phyloP scores from a whole-genome alignment of 2,329 filamentous ascomycete species.

The Hymenoscyphus salicellus region DNA sequence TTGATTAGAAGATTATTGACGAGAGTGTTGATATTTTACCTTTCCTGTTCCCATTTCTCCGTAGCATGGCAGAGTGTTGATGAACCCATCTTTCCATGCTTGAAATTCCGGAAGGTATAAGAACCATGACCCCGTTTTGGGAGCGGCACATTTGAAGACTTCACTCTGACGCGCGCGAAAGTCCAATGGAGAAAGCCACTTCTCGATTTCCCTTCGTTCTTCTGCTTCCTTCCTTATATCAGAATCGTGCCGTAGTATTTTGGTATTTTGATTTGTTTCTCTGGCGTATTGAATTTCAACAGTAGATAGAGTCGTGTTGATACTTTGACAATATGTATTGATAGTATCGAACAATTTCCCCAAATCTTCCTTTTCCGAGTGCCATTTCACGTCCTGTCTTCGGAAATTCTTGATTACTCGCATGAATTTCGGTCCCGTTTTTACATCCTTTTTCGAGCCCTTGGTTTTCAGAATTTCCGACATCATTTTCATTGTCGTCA shows the following conservation, averaged over 20 bases:
- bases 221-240: slow-evolving; percentile 4
- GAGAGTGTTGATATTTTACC: slow-evolving; percentile 4
- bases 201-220: slow-evolving; percentile 20
- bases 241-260: not conserved
- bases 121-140: slow-evolving; percentile 16
- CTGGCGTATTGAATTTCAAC: not conserved
- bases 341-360: not conserved
- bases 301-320: not conserved
- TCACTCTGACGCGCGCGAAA: slow-evolving; percentile 16
- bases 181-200: slow-evolving; percentile 21
- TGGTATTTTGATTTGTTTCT: not conserved
- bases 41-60: slow-evolving; percentile 22
- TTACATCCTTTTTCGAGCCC: not conserved
- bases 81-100: slow-evolving; percentile 18
- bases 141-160: slow-evolving; percentile 8
- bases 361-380: slow-evolving; percentile 17
- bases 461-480: slow-evolving; percentile 7
- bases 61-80: slow-evolving; percentile 17
- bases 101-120: slow-evolving; percentile 15
- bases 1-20: not conserved
- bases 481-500: slow-evolving; percentile 11
- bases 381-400: slow-evolving; percentile 16
- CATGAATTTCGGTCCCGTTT: not conserved
- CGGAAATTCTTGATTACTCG: slow-evolving; percentile 14
- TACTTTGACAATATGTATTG: slow-evolving; percentile 2